Base-by-base conservation (phyloP, 345 rosid genomes). In the Noccaea bulbosa region DNA sequence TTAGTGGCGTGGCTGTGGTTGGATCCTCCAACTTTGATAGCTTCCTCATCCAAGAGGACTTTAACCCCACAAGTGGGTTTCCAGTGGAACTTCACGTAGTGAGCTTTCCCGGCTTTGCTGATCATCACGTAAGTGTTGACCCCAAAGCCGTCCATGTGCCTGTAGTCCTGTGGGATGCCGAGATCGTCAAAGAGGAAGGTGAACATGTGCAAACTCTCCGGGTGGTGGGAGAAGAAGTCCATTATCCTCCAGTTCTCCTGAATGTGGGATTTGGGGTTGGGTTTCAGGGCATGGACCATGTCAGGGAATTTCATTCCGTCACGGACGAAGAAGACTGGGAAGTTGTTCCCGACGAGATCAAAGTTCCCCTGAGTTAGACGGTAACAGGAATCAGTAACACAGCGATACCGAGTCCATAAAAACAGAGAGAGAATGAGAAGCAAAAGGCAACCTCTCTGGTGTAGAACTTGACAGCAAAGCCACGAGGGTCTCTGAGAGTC, bases 291-390 rank as follows among this genome's bases (percentile, higher is more conserved):
- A 81, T 94, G 99, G 12, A 94, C 85, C 91, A 88, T 76, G 79
- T 94, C 99, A 22, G 98, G 97, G 84, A 94, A 94, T 63, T 94
- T 88, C 86, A 94, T 89, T 57, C 93, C 99, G 83, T 92, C 99
- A 11, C 98, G 93, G 55, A 94, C 16, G 58, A 94, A 94, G 79
- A 94, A 94, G 66, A 94, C 99, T 5, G 96, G 98, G 79, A 92
- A 89, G 78, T 94, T 94, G 90, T 94, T 94, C 38, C 99, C 99
- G 70, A 94, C 98, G 12, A 94, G 93, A 84, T 94, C 99, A 79
- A 94, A 94, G 75, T 94, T 94, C 35, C 99, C 99, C 98, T 94
- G 83, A 32, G 55, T 70, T 62, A 20, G 22, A 20, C 62, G 51
- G 33, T 54, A 4, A 12, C 11, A 51, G 1, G 22, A 65, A 62